phyloP scores from a whole-genome alignment of 306 rosid species.

The Prinsepia uniflora region DNA sequence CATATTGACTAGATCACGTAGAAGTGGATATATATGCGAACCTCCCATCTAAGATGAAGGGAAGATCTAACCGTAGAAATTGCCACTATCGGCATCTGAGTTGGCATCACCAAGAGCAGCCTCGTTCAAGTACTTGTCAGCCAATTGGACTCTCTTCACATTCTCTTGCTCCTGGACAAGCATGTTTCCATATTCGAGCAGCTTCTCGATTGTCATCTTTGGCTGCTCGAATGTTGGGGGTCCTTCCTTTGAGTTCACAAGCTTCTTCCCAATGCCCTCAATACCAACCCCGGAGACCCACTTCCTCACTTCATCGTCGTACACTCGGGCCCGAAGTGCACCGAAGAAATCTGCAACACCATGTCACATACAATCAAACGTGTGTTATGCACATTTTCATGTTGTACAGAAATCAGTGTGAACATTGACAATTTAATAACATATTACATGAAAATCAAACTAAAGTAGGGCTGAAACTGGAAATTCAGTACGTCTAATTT shows the following conservation, averaged over 20 bases:
- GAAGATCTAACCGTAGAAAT: conserved; percentile 29
- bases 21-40: conserved; percentile 22
- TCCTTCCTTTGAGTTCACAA: conserved; percentile 49
- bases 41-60: conserved; percentile 26
- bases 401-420: no score
- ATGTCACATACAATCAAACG: not conserved
- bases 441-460: not conserved
- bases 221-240: conserved; percentile 52
- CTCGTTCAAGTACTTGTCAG: conserved; percentile 51
- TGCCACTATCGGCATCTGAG: conserved; percentile 35
- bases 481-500: no score
- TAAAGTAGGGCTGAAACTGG: no score
- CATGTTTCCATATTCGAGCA: conserved; percentile 51
- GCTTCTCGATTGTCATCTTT: conserved; percentile 41
- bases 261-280: conserved; percentile 36
- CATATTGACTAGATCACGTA: no score
- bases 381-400: no score
- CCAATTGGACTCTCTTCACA: conserved; percentile 59
- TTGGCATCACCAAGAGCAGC: conserved; percentile 56
- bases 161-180: conserved; percentile 53
- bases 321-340: conserved; percentile 49
- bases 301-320: conserved; percentile 57
- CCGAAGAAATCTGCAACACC: conserved; percentile 43
- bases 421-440: not conserved
- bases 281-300: conserved; percentile 40